phyloP scores from a whole-genome alignment of 495 filamentous ascomycete genomes.

The Lophium mytilinum region DNA sequence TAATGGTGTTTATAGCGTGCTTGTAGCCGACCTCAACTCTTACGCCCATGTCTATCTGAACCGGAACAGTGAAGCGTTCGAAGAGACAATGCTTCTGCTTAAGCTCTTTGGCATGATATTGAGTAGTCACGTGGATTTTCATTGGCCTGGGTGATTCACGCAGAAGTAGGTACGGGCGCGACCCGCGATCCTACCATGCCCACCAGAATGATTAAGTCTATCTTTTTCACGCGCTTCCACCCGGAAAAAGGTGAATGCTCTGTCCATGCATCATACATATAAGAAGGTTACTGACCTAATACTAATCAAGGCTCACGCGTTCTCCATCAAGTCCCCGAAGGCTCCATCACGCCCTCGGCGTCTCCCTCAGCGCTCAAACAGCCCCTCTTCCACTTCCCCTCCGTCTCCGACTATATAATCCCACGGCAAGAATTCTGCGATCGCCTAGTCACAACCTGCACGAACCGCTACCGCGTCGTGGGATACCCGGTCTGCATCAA shows the following conservation, averaged over 20 bases:
- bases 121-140: too few relatives aligned
- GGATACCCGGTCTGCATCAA: constrained; percentile 83
- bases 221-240: constrained; percentile 93
- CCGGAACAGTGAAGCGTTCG: too few relatives aligned
- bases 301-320: constrained; percentile 63
- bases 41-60: too few relatives aligned
- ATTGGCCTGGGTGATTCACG: too few relatives aligned
- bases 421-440: constrained; percentile 87
- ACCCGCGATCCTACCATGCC: constrained; percentile 7
- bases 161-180: too few relatives aligned
- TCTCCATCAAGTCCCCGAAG: constrained; percentile 63
- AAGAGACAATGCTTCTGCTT: too few relatives aligned
- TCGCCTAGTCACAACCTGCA: constrained; percentile 71
- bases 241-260: constrained; percentile 63
- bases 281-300: too few relatives aligned
- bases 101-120: too few relatives aligned
- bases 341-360: constrained; percentile 60
- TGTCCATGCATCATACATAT: background rate
- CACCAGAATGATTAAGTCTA: constrained; percentile 72
- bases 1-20: too few relatives aligned
- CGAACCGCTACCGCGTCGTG: constrained; percentile 70
- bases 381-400: constrained; percentile 73
- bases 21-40: too few relatives aligned
- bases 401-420: constrained; percentile 82
- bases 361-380: constrained; percentile 42